Evolutionary conservation across 2,329 filamentous ascomycete genomes (phyloP).

Genomic region (Saccharata proteae): DNA sequence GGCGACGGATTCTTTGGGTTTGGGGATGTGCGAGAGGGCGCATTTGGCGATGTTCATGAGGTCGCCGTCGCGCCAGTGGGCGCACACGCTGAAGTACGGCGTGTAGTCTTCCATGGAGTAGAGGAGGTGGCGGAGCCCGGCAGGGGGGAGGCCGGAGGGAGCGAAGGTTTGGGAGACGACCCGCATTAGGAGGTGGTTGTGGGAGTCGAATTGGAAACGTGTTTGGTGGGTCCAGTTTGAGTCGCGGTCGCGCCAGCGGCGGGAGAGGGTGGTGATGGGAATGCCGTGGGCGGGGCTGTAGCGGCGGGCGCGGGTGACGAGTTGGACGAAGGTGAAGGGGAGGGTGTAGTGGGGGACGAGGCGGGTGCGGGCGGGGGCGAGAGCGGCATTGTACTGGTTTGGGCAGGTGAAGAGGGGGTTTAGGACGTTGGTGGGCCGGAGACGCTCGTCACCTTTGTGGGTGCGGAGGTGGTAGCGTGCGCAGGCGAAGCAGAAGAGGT

Average conservation of each 20-base stretch:
- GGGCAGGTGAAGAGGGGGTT: slow-evolving; percentile 48
- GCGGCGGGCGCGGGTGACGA: slow-evolving; percentile 39
- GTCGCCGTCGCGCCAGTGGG: slow-evolving; percentile 50
- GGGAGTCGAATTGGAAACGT: slow-evolving; percentile 39
- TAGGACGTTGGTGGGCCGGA: slow-evolving; percentile 40
- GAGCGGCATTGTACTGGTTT: slow-evolving; percentile 36
- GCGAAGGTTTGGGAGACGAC: slow-evolving; percentile 44
- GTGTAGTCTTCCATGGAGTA: slow-evolving; percentile 45
- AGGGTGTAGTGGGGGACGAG: slow-evolving; percentile 44
- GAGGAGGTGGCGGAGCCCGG: slow-evolving; percentile 42
- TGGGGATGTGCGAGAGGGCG: slow-evolving; percentile 45
- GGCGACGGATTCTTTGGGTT: slow-evolving; percentile 26
- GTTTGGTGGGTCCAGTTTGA: slow-evolving; percentile 43
- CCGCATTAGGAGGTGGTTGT: slow-evolving; percentile 45
- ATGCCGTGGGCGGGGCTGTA: slow-evolving; percentile 39
- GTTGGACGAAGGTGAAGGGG: slow-evolving; percentile 47
- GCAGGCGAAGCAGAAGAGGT: slow-evolving; percentile 49
- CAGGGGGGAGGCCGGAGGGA: slow-evolving; percentile 37
- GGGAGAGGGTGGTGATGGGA: slow-evolving; percentile 31
- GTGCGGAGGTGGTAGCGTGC: slow-evolving; percentile 42
- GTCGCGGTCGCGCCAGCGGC: slow-evolving; percentile 41
- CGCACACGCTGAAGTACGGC: slow-evolving; percentile 50
- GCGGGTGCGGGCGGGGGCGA: slow-evolving; percentile 35
- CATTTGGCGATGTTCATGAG: slow-evolving; percentile 51
- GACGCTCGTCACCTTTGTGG: slow-evolving; percentile 39